Evolutionary conservation across 2,329 filamentous ascomycete species (phyloP).

Genomic region (Colletotrichum chrysophilum): DNA sequence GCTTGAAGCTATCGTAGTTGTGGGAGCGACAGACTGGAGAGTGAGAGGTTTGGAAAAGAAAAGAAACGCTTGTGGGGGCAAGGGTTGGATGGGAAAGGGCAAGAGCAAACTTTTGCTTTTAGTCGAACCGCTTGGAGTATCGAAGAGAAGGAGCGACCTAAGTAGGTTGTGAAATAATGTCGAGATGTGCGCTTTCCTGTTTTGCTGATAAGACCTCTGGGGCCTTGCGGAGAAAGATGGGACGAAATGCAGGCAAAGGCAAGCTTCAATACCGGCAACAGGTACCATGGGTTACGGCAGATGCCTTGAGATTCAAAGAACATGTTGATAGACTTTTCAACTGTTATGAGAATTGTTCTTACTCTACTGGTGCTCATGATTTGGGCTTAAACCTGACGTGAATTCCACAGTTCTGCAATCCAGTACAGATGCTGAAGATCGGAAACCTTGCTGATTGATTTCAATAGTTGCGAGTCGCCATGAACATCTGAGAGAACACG

Average conservation of each 20-base stretch:
- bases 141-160: neutral
- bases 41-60: no score
- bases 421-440: neutral
- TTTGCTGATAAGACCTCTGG: neutral
- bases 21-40: fast-evolving
- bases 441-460: neutral
- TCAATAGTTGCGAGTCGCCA: neutral
- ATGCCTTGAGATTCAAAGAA: neutral
- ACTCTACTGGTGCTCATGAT: neutral
- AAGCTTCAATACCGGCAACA: neutral
- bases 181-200: neutral
- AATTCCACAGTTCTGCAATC: neutral
- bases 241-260: neutral
- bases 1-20: neutral
- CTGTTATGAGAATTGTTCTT: fast-evolving
- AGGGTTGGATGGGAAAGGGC: no score
- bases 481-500: neutral
- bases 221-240: neutral
- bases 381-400: fast-evolving
- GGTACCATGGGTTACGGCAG: fast-evolving
- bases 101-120: neutral
- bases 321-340: neutral
- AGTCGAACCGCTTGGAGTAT: neutral
- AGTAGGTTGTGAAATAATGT: neutral
- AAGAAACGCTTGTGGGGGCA: no score